Conservation (phyloP, 1,284 basidiomycete species). For the Ceratobasidium theobromae region DNA sequence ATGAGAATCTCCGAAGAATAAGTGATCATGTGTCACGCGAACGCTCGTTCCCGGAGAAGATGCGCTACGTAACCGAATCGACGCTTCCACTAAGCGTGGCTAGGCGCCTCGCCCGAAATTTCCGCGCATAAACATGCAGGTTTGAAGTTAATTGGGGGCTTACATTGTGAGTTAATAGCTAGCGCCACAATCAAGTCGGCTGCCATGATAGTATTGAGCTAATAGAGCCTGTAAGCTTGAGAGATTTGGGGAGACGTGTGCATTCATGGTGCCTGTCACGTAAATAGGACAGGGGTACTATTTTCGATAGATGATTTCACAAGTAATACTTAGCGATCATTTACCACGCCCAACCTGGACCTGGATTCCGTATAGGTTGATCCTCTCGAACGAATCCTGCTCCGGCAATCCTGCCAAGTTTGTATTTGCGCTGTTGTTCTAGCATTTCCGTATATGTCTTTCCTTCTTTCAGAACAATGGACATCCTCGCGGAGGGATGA, state of each 20-base stretch:
- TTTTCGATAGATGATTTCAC: too few relatives aligned
- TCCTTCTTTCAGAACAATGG: constrained; percentile 81
- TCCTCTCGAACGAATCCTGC: constrained; percentile 79
- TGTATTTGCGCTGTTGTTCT: constrained; percentile 62
- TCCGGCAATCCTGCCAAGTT: constrained; percentile 73
- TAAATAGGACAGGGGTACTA: too few relatives aligned
- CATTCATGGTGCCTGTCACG: not conserved
- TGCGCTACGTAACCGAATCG: constrained; percentile 26
- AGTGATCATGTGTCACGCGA: constrained; percentile 14
- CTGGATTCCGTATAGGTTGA: constrained; percentile 72
- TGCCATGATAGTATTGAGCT: not conserved
- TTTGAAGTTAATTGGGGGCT: not conserved
- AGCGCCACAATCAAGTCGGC: not conserved
- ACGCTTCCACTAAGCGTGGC: constrained; percentile 27
- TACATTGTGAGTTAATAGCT: not conserved
- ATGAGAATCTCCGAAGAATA: constrained; percentile 21
- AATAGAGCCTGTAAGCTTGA: too few relatives aligned
- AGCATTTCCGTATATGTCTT: constrained; percentile 74
- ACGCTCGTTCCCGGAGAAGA: constrained; percentile 2
- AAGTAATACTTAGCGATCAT: constrained; percentile 36
- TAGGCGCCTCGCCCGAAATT: constrained; percentile 27
- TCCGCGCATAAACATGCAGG: not conserved
- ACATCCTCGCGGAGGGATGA: constrained; percentile 76
- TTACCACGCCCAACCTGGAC: constrained; percentile 82
- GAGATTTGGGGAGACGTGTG: too few relatives aligned